Base-by-base conservation (phyloP, 164 flowering plant species). In the Hamamelis virginiana region DNA sequence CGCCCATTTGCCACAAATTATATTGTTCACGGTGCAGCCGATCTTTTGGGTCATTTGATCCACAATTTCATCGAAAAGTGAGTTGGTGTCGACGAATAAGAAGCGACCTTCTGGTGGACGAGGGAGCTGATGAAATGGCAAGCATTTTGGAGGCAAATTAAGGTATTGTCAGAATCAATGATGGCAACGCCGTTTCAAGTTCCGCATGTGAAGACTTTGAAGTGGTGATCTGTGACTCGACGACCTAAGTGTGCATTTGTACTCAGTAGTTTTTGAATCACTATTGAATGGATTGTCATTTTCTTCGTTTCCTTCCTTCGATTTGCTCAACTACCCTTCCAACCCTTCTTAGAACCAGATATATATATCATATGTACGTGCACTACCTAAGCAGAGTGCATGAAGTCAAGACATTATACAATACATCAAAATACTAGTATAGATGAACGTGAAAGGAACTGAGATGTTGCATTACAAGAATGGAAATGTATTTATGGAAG, bases 191-290 rank as follows among this genome's bases (percentile, higher is more conserved):
- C 69, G 65, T 88, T 88, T 10, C 92, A 86, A 22, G 69, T 16
- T 48, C 92, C 92, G 38, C 72, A 74, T 15, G 86, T 69, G 84
- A 60, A 88, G 70, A 73, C 52, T 64, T 88, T 88, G 81, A 88
- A 80, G 64, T 87, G 87, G 63, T 85, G 78, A 11, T 82, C 71
- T 8, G 82, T 81, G 8, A 71, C 73, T 12, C 80, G 85, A 15
- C 83, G 85, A 8, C 93, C 88, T 16, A 85, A 4, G 70, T 89
- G 93, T 38, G 91, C 89, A 68, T 84, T 85, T 0, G 93, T 81
- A 68, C 66, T 67, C 14, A 89, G 83, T 5, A 89, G 89, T 70
- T 86, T 89, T 69, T 89, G 93, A 58, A 89, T 89, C 33, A 87
- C 66, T 1, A 78, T 70, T 3, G 89, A 81, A 53, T 89, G 91